Evolutionary conservation across 352 stramenopile genomes (phyloP), one percentile per base, ranked within the genome.

Genomic region (Pythium scleroteichum): DNA sequence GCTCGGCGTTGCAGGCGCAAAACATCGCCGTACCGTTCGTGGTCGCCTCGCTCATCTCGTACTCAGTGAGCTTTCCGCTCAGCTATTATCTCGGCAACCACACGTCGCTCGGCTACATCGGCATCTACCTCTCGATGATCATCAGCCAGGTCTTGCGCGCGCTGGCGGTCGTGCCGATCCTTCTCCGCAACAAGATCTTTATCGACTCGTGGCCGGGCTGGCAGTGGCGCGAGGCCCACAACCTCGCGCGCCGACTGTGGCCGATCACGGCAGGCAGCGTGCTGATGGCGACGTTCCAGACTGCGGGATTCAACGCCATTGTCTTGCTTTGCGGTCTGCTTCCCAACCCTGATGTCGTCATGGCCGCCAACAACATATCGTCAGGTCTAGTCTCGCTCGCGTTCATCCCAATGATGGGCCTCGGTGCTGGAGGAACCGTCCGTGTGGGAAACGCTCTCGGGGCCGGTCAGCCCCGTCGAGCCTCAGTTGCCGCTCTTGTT

Each of bases 341-440:
- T 53, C 75, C 78, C 19, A 79, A 85, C 62, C 64, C 75, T 10
- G 74, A 69, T n/a, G 46, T 78, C 20, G 69, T 75, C 33, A 80
- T 88, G 45, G 69, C 69, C 5, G 72, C 78, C 38, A 82, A 85
- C 50, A 71, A 66, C 22, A 85, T 84, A 48, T 81, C 84, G 40
- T 57, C 74, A 16, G 71, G 64, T 2, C 53, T 85, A 17, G 45
- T 82, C 12, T 44, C 57, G 20, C 53, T 88, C 2, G 68, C 73
- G 16, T 81, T 82, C 66, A 80, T 85, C 62, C 72, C 78, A 9
- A 59, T 85, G 20, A 49, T 79, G 6, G 76, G 73, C 0, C 71
- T 88, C 24, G 74, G 66, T 13, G 66, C 82, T 17, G 72, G 71
- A 0, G 74, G 78, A 12, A 72, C 75, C 17, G 74, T 85, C 48